Conservation (phyloP, 179 eudicot genomes). For the Vitellaria paradoxa region DNA sequence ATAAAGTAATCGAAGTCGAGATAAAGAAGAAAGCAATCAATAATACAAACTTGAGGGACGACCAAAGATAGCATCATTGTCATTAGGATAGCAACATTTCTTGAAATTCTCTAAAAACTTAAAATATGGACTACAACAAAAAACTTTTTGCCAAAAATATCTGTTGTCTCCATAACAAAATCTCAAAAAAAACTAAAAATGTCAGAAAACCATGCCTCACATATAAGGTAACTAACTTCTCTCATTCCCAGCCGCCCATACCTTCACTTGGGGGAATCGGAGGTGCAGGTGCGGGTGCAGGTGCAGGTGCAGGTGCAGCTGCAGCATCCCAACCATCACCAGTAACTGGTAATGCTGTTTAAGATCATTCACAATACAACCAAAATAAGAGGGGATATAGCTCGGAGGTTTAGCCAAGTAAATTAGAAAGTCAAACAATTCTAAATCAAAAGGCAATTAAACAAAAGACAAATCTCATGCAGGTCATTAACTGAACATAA, state of each 20-base stretch:
- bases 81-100: too few relatives aligned
- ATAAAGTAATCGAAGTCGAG: too few relatives aligned
- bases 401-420: not conserved
- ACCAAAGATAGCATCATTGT: too few relatives aligned
- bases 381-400: not conserved
- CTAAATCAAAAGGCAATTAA: not conserved
- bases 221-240: not conserved
- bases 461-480: not conserved
- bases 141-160: too few relatives aligned
- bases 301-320: not conserved
- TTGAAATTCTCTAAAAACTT: too few relatives aligned
- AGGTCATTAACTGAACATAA: not conserved
- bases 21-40: too few relatives aligned
- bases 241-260: not conserved
- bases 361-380: not conserved
- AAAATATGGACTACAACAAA: too few relatives aligned
- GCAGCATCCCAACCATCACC: conserved; percentile 15
- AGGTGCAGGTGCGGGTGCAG: not conserved
- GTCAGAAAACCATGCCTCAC: not conserved
- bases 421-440: not conserved
- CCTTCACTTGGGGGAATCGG: not conserved
- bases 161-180: not conserved
- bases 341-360: not conserved
- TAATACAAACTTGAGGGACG: too few relatives aligned
- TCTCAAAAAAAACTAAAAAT: not conserved